A percentile compares a stretch with the other conserved stretches of the same genome.
These are phyloP conservation scores for Aureobasidium sp. DNA, from an alignment of 2,329 filamentous ascomycete species.

Conservation along the genomic window DNA sequence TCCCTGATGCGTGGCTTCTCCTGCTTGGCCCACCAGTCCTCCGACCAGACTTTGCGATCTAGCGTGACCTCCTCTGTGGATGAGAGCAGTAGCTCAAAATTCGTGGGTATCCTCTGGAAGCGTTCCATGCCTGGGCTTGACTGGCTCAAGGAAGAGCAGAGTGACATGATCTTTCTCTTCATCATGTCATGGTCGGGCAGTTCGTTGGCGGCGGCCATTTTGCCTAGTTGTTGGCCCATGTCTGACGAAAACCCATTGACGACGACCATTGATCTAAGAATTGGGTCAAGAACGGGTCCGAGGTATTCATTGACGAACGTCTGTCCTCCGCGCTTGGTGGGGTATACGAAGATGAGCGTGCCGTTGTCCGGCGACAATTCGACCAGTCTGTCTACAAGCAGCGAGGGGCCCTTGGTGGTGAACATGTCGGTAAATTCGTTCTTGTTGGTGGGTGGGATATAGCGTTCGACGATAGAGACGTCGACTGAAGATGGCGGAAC, in stretches of 20 bases:
- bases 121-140: constrained; percentile 24
- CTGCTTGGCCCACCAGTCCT: constrained; percentile 59
- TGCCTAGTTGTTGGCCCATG: constrained; percentile 47
- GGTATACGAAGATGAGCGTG: constrained; percentile 56
- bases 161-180: constrained; percentile 23
- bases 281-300: constrained; percentile 54
- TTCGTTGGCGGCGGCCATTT: constrained; percentile 46
- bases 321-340: constrained; percentile 49
- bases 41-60: constrained; percentile 49
- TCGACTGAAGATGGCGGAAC: constrained; percentile 55
- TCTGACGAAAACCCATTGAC: constrained; percentile 53
- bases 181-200: constrained; percentile 51
- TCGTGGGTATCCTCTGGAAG: constrained; percentile 27
- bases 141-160: constrained; percentile 25
- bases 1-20: constrained; percentile 54
- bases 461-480: constrained; percentile 56
- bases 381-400: constrained; percentile 53
- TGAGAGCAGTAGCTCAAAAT: constrained; percentile 41
- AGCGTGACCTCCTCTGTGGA: constrained; percentile 45
- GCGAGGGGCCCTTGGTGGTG: constrained; percentile 46
- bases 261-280: constrained; percentile 52
- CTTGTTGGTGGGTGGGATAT: constrained; percentile 54
- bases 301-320: constrained; percentile 56
- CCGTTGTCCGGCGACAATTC: constrained; percentile 53
- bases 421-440: constrained; percentile 57